Base-by-base conservation (phyloP, 2,329 filamentous ascomycete genomes). In the Taxawa tesnikishii region DNA sequence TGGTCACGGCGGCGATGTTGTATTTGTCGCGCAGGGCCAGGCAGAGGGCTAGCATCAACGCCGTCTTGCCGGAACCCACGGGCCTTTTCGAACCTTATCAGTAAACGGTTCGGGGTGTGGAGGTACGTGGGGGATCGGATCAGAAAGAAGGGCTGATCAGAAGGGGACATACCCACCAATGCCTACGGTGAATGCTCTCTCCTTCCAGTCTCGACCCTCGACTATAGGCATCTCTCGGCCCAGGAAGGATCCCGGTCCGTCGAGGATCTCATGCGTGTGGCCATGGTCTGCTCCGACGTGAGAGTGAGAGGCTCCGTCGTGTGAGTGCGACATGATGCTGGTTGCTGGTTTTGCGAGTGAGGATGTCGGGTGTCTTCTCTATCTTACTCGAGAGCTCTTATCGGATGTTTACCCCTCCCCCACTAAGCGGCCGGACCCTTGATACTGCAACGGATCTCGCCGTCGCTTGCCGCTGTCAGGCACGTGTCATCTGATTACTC, bases 11-110 rank as follows among this genome's bases (percentile, higher is more conserved):
- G 1, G 90, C 90, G 49, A 98, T 81, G 52, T 78, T 84, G 71
- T 83, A 87, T 34, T 72, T 66, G 31, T 77, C 68, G 39, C 90
- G 81, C 5, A 98, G 76, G 6, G 80, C 79, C 21, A 77, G 77
- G 65, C 85, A 94, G 45, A 96, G 81, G 24, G 83, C 79, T 8
- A 94, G 76, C 88, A 98, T 96, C 16, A 96, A 73, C 12, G 90
- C 90, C 0, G 90, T 96, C 60, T 98, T 98, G 52, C 90, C 90
- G 15, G 87, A 94, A 42, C 90, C 90, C 33, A 98, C 90, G 39
- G 90, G 90, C 26, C 87, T 93, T 45, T 19, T 15, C 21, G 21
- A 28, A 24, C 14, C n/a, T 23, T n/a, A 19, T 13, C 9, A 29
- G 16, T n/a, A 15, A 28, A 8, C 11, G 18, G 17, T 28, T 26